Base-by-base conservation (phyloP, 352 stramenopile genomes). In the Globisporangium megalacanthum region DNA sequence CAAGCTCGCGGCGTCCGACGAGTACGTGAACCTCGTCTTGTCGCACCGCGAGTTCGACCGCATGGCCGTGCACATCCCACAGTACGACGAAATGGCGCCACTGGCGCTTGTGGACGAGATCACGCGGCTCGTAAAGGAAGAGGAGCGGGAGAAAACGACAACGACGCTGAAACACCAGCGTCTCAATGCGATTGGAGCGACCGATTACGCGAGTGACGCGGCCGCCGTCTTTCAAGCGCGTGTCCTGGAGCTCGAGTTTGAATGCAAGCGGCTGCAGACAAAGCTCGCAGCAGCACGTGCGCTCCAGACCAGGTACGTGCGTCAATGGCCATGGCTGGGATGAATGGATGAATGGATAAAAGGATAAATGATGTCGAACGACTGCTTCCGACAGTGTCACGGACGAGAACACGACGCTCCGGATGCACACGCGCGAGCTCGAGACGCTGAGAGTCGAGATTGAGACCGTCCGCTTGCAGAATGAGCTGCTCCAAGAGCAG, bases 31-130 rank as follows among this genome's bases (percentile, higher is more conserved):
- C 48, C 56, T 92, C 52, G 77, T 88, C 61, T 69, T 92, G 6
- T 92, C 81, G 49, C 77, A 88, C 55, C 75, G 81, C 36, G 81
- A 92, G 60, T 88, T 92, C 53, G 77, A 92, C 61, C 67, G 68
- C 25, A 92, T 92, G 79, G 79, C 75, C 0, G 72, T 89, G 44
- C 77, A 89, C 45, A 65, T 92, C 49, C 66, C 75, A 31, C 75
- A 88, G 49, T 92, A 86, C 58, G 75, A 89, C 51, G 67, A 81
- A 33, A 68, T 89, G 45, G 64, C 65, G n/a, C 77, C 79, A 6
- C 60, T 67, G 13, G 73, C 75, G 47, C 57, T 92, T 8, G 52
- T 89, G 25, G 73, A 82, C 15, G 67, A 79, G 48, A 89, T 89
- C 51, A 75, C 73, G 48, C 66, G 71, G 35, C 59, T 79, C 13